Base-by-base conservation (phyloP, 1,139 yeast species). In the Scheffersomyces quercinus region DNA sequence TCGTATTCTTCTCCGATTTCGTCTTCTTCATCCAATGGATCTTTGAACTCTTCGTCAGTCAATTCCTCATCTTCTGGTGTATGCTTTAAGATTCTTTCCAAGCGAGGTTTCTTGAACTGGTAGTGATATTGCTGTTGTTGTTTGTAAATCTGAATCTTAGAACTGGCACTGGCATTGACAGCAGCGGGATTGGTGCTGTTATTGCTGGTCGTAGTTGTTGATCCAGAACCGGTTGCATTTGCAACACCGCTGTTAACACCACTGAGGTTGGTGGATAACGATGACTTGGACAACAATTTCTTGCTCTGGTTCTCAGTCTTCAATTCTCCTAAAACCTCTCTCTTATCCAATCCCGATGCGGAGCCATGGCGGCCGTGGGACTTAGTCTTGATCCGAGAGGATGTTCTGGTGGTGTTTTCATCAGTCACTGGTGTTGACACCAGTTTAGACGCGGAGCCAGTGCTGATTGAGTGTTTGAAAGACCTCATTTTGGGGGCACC, bases 281-380 rank as follows among this genome's bases (percentile, higher is more conserved):
- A 31, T 20, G 15, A 14, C 24, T 31, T 31, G 16, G 20, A 28
- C 36, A 29, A n/a, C 14, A 44, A 24, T 14, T 37, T 12, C 26
- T 41, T 47, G 38, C 35, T 3, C 13, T 20, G 20, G 29, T n/a
- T 24, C 26, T 47, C 51, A 24, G 48, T 44, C 36, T 47, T 47
- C 30, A 43, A 56, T 38, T 67, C 72, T 34, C 64, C 59, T 47
- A 67, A 64, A 10, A 59, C 70, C 43, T 65, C 69, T 44, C 72
- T 55, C 28, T 24, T 38, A 26, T 41, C 41, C 20, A n/a, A 14
- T 20, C 24, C 15, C 35, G 35, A 31, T 20, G 35, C 15, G 35
- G 15, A 20, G 35, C 24, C 11, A 20, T 31, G 35, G 2, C 26
- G 26, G 8, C 24, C 15, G 2, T 14, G 24, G n/a, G 35, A 31